Evolutionary conservation across 106 monocot species (phyloP).

Genomic region (Amphibolis antarctica): DNA sequence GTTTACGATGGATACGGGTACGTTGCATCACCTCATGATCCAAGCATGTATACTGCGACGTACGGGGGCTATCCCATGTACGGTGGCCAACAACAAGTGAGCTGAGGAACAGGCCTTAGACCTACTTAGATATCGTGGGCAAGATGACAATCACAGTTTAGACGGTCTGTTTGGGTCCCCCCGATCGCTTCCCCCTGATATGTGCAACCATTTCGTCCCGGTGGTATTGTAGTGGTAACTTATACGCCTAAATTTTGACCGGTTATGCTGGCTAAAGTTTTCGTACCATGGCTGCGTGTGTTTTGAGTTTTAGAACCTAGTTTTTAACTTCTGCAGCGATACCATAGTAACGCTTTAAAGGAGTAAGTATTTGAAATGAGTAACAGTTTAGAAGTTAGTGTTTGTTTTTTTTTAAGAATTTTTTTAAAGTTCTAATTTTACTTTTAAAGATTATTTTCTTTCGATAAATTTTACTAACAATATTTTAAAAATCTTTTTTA

Average conservation of each 20-base stretch:
- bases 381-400: too few relatives aligned
- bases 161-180: not conserved
- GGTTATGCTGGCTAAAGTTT: not conserved
- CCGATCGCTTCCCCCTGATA: not conserved
- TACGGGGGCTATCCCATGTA: constrained; percentile 63
- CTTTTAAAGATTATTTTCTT: too few relatives aligned
- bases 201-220: not conserved
- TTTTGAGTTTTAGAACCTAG: too few relatives aligned
- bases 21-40: constrained; percentile 41
- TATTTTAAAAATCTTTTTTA: too few relatives aligned
- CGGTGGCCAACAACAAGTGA: constrained; percentile 75
- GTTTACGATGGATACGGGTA: constrained; percentile 56
- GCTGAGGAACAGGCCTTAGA: constrained; percentile 15
- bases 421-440: too few relatives aligned
- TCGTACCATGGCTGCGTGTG: not conserved
- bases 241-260: constrained; percentile 11
- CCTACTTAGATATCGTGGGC: not conserved
- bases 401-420: too few relatives aligned
- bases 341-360: too few relatives aligned
- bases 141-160: not conserved
- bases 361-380: too few relatives aligned
- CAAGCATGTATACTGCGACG: constrained; percentile 50
- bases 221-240: not conserved
- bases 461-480: too few relatives aligned
- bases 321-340: too few relatives aligned